phyloP scores from a whole-genome alignment of 2,329 filamentous ascomycete species.

The Aspergillus ochraceoroseus region DNA sequence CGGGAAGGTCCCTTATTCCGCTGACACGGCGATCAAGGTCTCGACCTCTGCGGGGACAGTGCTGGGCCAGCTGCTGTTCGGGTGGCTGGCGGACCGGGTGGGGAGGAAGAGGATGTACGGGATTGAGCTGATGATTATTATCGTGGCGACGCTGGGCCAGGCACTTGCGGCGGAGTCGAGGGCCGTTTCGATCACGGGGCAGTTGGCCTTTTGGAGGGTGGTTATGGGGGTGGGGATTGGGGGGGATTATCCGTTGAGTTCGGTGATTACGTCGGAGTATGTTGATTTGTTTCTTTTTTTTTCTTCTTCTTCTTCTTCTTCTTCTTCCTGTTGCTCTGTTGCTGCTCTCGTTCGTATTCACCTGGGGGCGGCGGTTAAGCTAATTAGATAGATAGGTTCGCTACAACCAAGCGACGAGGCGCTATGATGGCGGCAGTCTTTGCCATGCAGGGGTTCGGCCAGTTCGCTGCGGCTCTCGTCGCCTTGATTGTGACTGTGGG shows the following conservation, averaged over 20 bases:
- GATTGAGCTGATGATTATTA: constrained; percentile 73
- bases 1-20: constrained; percentile 57
- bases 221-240: constrained; percentile 75
- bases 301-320: too few relatives aligned
- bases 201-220: constrained; percentile 73
- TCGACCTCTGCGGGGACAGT: constrained; percentile 79
- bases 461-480: constrained; percentile 69
- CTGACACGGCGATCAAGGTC: constrained; percentile 80
- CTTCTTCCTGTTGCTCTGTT: too few relatives aligned
- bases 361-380: too few relatives aligned
- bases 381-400: too few relatives aligned
- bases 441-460: constrained; percentile 80
- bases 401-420: constrained; percentile 76
- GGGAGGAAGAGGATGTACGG: constrained; percentile 83
- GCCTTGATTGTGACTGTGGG: constrained; percentile 69
- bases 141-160: constrained; percentile 70
- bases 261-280: constrained; percentile 74
- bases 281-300: too few relatives aligned
- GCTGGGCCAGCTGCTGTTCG: constrained; percentile 74
- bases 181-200: constrained; percentile 52
- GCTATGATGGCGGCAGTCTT: constrained; percentile 86
- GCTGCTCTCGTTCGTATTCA: too few relatives aligned
- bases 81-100: constrained; percentile 69
- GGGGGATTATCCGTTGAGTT: constrained; percentile 76
- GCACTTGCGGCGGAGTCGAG: constrained; percentile 60